Evolutionary conservation across 2,329 filamentous ascomycete species (phyloP).

Genomic region (Xylariales sp.): DNA sequence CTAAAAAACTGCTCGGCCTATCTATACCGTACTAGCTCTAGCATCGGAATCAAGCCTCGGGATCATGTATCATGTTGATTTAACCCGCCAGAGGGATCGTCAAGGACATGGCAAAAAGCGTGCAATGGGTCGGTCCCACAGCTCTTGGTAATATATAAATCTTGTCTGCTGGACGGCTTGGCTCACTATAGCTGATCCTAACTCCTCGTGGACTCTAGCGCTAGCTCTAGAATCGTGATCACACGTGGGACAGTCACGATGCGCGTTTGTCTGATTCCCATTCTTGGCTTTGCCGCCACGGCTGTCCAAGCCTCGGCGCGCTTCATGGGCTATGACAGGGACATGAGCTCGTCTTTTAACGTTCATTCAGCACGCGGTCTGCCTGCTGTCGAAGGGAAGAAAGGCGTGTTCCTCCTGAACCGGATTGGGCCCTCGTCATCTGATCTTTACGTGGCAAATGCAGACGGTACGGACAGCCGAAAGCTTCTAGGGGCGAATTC

Average conservation of each 20-base stretch:
- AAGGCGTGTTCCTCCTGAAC: conserved; percentile 38
- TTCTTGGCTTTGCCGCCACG: not conserved
- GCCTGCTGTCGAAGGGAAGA: not conserved
- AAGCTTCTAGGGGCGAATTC: conserved; percentile 48
- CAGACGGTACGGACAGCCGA: conserved; percentile 54
- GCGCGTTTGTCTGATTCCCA: not conserved
- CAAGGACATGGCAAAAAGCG: not conserved
- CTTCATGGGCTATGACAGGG: not conserved
- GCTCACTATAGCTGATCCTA: not conserved
- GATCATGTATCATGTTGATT: no score
- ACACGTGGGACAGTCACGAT: not conserved
- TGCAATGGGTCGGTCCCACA: not conserved
- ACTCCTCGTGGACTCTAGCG: not conserved
- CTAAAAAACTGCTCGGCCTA: not conserved
- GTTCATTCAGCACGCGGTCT: conserved; percentile 1
- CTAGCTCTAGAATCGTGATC: not conserved
- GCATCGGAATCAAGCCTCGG: no score
- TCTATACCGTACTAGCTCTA: not conserved
- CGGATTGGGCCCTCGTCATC: conserved; percentile 39
- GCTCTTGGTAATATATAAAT: not conserved
- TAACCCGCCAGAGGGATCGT: not conserved
- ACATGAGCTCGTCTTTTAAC: not conserved
- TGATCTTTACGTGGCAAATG: conserved; percentile 50
- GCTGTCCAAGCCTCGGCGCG: not conserved
- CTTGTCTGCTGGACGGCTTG: not conserved